These are phyloP conservation scores for Diplocarpon rosae DNA, from an alignment of 2,329 filamentous ascomycete species.

Conservation along the genomic window DNA sequence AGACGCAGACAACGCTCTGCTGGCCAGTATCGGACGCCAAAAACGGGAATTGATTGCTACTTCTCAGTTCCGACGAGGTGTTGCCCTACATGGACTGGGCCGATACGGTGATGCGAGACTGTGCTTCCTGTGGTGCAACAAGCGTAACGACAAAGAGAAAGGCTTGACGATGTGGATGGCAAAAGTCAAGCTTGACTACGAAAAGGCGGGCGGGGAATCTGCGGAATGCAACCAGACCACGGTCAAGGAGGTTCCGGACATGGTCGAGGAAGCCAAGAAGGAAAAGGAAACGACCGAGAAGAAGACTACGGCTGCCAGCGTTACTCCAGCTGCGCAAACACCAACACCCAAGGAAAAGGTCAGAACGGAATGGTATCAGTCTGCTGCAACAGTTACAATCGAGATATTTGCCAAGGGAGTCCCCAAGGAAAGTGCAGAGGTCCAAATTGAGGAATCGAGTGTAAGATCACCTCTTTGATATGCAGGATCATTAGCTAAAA, in stretches of 20 bases:
- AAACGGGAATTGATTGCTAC: constrained; percentile 66
- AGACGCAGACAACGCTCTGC: constrained; percentile 58
- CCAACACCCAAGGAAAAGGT: constrained; percentile 44
- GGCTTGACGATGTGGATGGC: constrained; percentile 45
- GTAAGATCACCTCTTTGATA: constrained; percentile 14
- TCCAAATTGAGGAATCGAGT: constrained; percentile 30
- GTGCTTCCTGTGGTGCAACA: constrained; percentile 50
- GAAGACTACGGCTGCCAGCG: constrained; percentile 1
- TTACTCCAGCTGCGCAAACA: constrained; percentile 10
- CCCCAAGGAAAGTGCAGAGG: constrained; percentile 41
- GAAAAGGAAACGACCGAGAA: constrained; percentile 2
- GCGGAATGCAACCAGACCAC: constrained; percentile 36
- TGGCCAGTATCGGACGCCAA: constrained; percentile 52
- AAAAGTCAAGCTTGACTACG: constrained; percentile 42
- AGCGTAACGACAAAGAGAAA: constrained; percentile 41
- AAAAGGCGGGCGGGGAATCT: constrained; percentile 34
- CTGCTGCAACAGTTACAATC: constrained; percentile 46
- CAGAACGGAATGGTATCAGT: constrained; percentile 61
- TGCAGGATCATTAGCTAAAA: constrained; percentile 1
- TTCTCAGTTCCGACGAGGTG: constrained; percentile 71
- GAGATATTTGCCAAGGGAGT: constrained; percentile 57
- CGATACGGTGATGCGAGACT: constrained; percentile 65
- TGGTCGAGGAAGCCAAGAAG: constrained; percentile 27
- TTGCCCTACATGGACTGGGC: constrained; percentile 59
- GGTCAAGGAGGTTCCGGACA: constrained; percentile 42